Conservation (phyloP, 768 basidiomycete species). For the Hericium coralloides region DNA sequence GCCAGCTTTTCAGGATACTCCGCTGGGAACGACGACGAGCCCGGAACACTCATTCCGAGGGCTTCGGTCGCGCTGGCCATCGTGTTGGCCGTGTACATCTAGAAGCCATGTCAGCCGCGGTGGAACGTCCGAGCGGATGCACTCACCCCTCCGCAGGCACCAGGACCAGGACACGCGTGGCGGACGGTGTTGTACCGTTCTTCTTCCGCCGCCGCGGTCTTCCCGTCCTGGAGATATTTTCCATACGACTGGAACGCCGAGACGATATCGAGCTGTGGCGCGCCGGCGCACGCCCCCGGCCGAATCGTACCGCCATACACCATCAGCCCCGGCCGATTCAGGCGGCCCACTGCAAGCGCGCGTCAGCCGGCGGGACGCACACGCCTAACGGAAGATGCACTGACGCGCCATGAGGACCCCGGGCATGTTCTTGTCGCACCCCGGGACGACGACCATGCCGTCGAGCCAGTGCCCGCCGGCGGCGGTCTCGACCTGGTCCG, state of each 20-base stretch:
- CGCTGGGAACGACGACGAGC: conserved; percentile 96
- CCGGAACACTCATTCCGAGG: conserved; percentile 92
- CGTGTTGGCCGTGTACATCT: conserved; percentile 99
- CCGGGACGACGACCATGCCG: conserved; percentile 94
- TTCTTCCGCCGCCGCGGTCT: conserved; percentile 73
- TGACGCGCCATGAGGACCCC: conserved; percentile 93
- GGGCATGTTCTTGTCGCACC: conserved; percentile 99
- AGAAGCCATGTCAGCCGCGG: conserved; percentile 7
- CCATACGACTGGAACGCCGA: conserved; percentile 98
- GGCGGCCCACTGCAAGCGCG: conserved; percentile 61
- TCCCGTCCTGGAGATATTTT: conserved; percentile 85
- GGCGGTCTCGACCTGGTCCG: conserved; percentile 93
- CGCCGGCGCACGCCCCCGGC: conserved; percentile 83
- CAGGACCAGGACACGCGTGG: conserved; percentile 94
- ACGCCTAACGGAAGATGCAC: conserved; percentile 23
- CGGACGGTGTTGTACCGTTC: conserved; percentile 82
- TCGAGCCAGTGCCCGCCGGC: conserved; percentile 97
- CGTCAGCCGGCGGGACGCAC: neutral
- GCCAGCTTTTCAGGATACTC: conserved; percentile 80
- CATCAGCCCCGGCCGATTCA: conserved; percentile 96
- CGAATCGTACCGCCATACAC: conserved; percentile 95
- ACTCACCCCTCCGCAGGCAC: conserved; percentile 93
- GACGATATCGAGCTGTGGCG: conserved; percentile 87
- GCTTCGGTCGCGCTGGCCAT: conserved; percentile 97
- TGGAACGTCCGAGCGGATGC: neutral